Evolutionary conservation across 2,329 filamentous ascomycete genomes (phyloP), one percentile per base, ranked within the genome.

Genomic region (Fusarium goolgardi): DNA sequence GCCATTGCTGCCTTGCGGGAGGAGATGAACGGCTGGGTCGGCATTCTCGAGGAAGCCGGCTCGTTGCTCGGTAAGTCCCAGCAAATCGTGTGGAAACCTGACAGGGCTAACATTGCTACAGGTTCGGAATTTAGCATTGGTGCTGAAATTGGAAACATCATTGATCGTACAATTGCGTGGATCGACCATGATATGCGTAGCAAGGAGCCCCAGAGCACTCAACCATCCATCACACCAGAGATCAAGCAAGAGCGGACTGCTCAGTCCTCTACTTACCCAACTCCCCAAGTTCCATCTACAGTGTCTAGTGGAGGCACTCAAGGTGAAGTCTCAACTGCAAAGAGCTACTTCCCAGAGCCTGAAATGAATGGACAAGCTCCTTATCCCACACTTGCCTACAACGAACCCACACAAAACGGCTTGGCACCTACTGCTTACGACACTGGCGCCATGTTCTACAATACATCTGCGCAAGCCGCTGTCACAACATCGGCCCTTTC

Each of bases 1-100:
- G 87, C 92, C 59, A 79, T 94, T 54, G 81, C 83, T 18, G 78
- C 78, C n/a, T 79, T 95, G 50, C 85, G 85, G 64, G 78, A 81
- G 11, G 90, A 94, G 54, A 93, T 93, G 90, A 83, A 86, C 32
- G 78, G 82, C 23, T 94, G 91, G 89, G 80, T 92, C 47, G 82
- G 83, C 34, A 85, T 94, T 41, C 84, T 95, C 67, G 84, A 84
- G 29, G 89, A 92, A 59, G 88, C 89, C 47, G 87, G 89, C 21
- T 80, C 81, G 39, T 79, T 92, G n/a, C 78, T 93, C 41, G 90
- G 91, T 91, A 81, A 77, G 84, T 81, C 37, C 55, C 49, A 40
- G 15, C 29, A 27, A 12, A 29, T 43, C 41, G 18, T 37, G 13
- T 29, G 12, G 41, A 35, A 16, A 37, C 32, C 11, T 49, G 53